Percentiles rank a stretch among this genome's conserved stretches.
phyloP scores from a whole-genome alignment of 139 green algal species.

The Micractinium sp. region DNA sequence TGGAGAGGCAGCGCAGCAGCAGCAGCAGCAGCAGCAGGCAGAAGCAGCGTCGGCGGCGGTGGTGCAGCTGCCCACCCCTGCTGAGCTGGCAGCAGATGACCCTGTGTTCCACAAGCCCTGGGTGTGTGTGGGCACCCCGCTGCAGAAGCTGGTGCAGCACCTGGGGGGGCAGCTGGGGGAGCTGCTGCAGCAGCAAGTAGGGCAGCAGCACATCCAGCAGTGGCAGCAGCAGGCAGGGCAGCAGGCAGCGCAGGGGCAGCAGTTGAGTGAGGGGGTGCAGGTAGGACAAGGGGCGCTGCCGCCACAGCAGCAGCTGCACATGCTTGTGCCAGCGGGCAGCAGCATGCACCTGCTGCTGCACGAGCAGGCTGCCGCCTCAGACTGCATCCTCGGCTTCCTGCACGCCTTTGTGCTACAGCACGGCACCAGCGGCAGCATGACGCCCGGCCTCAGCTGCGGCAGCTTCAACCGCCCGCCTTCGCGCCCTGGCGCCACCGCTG shows the following conservation, averaged over 20 bases:
- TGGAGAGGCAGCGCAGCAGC: neutral
- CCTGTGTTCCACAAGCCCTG: constrained; percentile 27
- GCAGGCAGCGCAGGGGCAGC: neutral
- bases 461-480: neutral
- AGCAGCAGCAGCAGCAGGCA: neutral
- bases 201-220: too few relatives aligned
- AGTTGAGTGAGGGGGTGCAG: neutral
- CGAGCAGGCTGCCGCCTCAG: constrained; percentile 45
- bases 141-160: constrained; percentile 58
- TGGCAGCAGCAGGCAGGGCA: neutral
- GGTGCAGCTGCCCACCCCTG: constrained; percentile 57
- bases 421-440: constrained; percentile 14
- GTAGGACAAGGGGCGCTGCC: neutral
- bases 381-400: constrained; percentile 49
- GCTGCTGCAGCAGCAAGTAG: constrained; percentile 44
- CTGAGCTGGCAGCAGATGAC: constrained; percentile 55
- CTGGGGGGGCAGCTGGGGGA: constrained; percentile 35
- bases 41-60: neutral
- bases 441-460: neutral
- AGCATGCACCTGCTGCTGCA: constrained; percentile 64
- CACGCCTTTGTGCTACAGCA: constrained; percentile 51
- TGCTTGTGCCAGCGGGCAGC: constrained; percentile 41
- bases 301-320: constrained; percentile 9
- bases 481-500: neutral
- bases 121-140: constrained; percentile 22